Evolutionary conservation across 306 rosid species (phyloP).

Genomic region (Cicer pinnatifidum): DNA sequence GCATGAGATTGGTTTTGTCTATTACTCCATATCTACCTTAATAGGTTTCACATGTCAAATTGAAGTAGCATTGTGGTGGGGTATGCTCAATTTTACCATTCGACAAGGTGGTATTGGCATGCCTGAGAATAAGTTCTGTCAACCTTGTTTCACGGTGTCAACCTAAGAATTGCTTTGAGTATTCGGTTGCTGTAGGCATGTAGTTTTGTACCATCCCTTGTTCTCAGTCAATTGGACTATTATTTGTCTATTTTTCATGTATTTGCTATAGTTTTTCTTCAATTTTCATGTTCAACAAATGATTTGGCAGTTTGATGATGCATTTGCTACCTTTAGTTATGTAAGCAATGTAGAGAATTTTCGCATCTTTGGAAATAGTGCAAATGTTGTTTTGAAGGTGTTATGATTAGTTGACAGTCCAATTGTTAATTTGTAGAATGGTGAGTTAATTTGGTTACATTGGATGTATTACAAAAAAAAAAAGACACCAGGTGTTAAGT

Average conservation of each 20-base stretch:
- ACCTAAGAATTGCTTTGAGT: conserved; percentile 24
- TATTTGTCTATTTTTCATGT: conserved; percentile 28
- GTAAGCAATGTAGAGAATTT: conserved; percentile 12
- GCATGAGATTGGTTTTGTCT: conserved; percentile 52
- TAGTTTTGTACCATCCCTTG: conserved; percentile 39
- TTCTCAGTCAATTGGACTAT: conserved; percentile 32
- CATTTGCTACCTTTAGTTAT: conserved; percentile 6
- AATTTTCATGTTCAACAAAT: background rate
- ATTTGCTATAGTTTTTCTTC: conserved; percentile 31
- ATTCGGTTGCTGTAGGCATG: conserved; percentile 6
- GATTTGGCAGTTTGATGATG: conserved; percentile 21
- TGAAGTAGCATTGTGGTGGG: conserved; percentile 48
- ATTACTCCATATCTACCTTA: conserved; percentile 42
- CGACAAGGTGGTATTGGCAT: conserved; percentile 47
- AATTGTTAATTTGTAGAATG: background rate
- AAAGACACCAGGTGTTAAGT: too few relatives aligned
- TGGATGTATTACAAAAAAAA: too few relatives aligned
- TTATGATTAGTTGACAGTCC: background rate
- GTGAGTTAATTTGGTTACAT: background rate
- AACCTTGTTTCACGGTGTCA: conserved; percentile 39
- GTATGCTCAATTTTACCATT: conserved; percentile 43
- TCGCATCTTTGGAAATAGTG: background rate
- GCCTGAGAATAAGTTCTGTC: conserved; percentile 41
- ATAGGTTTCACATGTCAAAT: conserved; percentile 41
- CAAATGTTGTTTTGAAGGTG: conserved; percentile 1